Base-by-base conservation (phyloP, 345 rosid genomes). In the Diplotaxis tenuifolia region DNA sequence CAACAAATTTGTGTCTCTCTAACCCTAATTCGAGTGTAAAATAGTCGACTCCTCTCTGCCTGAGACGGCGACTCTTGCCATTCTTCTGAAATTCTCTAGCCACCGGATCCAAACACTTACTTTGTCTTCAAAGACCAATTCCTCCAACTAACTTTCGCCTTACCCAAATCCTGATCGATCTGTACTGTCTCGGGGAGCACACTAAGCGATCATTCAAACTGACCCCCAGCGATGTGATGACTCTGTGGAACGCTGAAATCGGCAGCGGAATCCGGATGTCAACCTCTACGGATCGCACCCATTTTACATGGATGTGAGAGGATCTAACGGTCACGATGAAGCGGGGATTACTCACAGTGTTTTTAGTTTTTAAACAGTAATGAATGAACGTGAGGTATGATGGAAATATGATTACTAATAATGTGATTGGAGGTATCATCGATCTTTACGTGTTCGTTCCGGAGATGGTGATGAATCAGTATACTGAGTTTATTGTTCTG, bases 281-380 rank as follows among this genome's bases (percentile, higher is more conserved):
- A 88, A 87, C 58, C 90, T 91, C 2, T 91, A 91, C 40, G 95
- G 97, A 1, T 86, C 95, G 2, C 95, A 91, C 27, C 97, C 95
- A 2, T 87, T 91, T 25, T 91, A 84, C 80, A 25, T 89, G 10
- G 97, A 91, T 54, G 73, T 91, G 5, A 80, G 95, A 57, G 78
- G 84, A 53, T 74, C 72, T 0, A 63, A 56, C 21, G 84, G 88
- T 6, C 69, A 59, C n/a, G 69, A 58, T 0, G 59, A 68, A 7
- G 81, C 88, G 1, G 94, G 92, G 55, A 73, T 68, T 9, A 77
- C 72, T 61, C 96, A 90, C 62, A 93, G 91, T 0, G 91, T 88
- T 15, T 61, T 90, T n/a, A n/a, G 72, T 62, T 88, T 50, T 67
- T 90, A 15, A 88, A 86, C 62, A 85, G 93, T 42, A 90, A 90